Evolutionary conservation across 2,329 filamentous ascomycete genomes (phyloP), one percentile per base, ranked within the genome.

Genomic region (Phaeosphaeriaceae sp.): DNA sequence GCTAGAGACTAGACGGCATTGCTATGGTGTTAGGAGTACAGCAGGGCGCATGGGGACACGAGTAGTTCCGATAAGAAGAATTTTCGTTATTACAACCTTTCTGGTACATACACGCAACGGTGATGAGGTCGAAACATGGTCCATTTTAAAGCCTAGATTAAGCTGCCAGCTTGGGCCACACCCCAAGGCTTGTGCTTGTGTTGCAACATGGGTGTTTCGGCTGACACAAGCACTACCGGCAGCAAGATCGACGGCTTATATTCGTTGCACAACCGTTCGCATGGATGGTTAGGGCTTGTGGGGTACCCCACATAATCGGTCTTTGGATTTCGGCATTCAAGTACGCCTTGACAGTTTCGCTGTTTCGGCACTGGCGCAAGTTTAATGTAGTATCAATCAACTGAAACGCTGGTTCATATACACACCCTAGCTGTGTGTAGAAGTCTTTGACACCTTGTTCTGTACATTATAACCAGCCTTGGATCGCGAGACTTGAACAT

Each of bases 181-280:
- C 11, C 30, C n/a, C 30, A 13, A 33, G 4, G 30, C 30, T 33
- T 33, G 13, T 33, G 7, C 3, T 33, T 6, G 9, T 13, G 15
- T n/a, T n/a, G 42, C 18, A 37, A 38, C 23, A 38, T 18, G 34
- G 34, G 32, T 45, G 34, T 39, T 35, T 15, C 42, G 34, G 42
- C 34, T 42, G 8, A 13, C 3, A 29, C 17, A 11, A 29, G 13
- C 15, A 45, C 34, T 45, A 12, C 42, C 42, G 34, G 32, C 34
- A 38, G 34, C 16, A 12, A 15, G 42, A 45, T 45, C 34, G 34
- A 21, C 42, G 26, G 23, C 12, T 15, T 15, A n/a, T 28, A 39
- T 39, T 26, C 26, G 21, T 28, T 15, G 36, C 16, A 29, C 20
- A 13, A 39, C 20, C 11, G 13, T 15, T 20, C 20, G 16, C 12